Evolutionary conservation across 345 rosid genomes (phyloP).

Genomic region (Moringa oleifera): DNA sequence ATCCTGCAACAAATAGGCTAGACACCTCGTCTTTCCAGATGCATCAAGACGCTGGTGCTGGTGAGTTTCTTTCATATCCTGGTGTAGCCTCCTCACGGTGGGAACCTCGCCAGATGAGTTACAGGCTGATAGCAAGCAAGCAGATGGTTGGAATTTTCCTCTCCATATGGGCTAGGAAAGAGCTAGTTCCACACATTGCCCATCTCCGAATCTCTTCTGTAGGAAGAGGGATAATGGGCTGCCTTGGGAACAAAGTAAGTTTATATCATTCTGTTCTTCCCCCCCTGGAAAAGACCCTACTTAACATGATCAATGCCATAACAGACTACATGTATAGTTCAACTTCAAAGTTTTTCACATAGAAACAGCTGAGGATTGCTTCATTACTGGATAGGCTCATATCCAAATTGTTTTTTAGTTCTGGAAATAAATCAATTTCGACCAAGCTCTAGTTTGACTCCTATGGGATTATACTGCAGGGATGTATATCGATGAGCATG

Average conservation of each 20-base stretch:
- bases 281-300: not conserved
- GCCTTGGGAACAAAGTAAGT: conserved; percentile 94
- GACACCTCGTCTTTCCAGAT: conserved; percentile 30
- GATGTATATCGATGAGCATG: conserved; percentile 88
- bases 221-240: conserved; percentile 93
- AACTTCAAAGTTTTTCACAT: too few species aligned
- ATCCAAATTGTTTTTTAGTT: not conserved
- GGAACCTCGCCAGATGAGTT: conserved; percentile 32
- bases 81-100: conserved; percentile 26
- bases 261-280: not conserved
- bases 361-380: too few species aligned
- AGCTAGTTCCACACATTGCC: conserved; percentile 77
- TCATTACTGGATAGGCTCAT: not conserved
- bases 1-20: conserved; percentile 22
- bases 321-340: too few species aligned
- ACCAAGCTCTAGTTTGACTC: not conserved
- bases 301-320: too few species aligned
- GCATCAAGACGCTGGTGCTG: conserved; percentile 20
- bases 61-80: conserved; percentile 23
- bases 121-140: conserved; percentile 71
- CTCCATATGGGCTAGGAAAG: conserved; percentile 77
- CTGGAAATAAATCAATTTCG: not conserved
- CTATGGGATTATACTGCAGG: conserved; percentile 38
- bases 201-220: conserved; percentile 78
- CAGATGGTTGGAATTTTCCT: conserved; percentile 98